Conservation (phyloP, 202 grass and related monocot species). For the Bolboschoenoplectus hybrid region DNA sequence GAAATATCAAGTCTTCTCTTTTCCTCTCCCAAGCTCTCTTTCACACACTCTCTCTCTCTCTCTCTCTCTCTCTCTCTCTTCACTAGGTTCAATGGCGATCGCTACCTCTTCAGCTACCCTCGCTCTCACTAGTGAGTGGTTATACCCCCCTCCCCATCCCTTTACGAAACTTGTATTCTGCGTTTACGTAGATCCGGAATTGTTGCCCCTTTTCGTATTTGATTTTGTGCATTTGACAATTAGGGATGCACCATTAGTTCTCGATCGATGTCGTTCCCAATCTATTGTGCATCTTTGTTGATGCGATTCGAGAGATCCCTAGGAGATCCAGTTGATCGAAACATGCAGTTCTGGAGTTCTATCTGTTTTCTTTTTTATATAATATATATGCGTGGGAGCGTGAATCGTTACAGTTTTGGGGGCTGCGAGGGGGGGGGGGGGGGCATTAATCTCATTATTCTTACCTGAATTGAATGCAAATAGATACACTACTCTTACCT, state of each 20-base stretch:
- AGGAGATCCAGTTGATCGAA: background rate
- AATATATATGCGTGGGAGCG: background rate
- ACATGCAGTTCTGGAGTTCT: background rate
- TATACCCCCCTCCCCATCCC: background rate
- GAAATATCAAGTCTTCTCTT: slow-evolving; percentile 16
- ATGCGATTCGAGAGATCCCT: background rate
- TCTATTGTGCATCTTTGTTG: background rate
- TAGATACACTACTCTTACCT: background rate
- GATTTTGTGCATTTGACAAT: background rate
- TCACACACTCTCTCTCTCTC: background rate
- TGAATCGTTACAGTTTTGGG: background rate
- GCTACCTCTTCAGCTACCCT: slow-evolving; percentile 38
- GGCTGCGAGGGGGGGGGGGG: background rate
- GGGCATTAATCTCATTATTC: background rate
- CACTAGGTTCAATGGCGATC: slow-evolving; percentile 32
- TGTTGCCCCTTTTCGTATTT: background rate
- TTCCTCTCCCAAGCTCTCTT: background rate
- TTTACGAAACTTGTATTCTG: background rate
- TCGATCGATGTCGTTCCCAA: background rate
- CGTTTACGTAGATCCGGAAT: background rate
- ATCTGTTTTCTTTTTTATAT: background rate
- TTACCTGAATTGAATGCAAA: too few species aligned
- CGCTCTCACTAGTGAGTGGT: slow-evolving; percentile 20
- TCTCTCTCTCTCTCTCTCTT: background rate
- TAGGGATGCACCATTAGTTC: background rate